Conservation (phyloP, 768 basidiomycete genomes). For the Erythrobasidium yunnanense region DNA sequence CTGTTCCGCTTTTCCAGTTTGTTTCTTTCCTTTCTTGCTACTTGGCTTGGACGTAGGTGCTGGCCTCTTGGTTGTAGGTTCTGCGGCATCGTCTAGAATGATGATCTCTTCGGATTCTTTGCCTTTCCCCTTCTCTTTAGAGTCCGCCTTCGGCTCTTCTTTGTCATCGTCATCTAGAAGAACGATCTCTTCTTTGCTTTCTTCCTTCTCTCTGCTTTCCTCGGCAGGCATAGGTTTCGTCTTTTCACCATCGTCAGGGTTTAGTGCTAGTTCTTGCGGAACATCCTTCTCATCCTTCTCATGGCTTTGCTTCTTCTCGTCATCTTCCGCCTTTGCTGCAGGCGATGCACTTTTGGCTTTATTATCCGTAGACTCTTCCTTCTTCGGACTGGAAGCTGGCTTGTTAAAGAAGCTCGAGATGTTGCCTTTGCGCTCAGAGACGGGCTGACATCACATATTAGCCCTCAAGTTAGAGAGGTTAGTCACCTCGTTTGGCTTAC, state of each 20-base stretch:
- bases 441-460: slow-evolving; percentile 47
- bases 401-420: slow-evolving; percentile 46
- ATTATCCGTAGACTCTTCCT: neutral
- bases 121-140: neutral
- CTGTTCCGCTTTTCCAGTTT: neutral
- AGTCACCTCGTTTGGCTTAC: neutral
- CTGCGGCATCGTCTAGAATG: neutral
- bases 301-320: neutral
- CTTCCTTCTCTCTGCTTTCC: neutral
- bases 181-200: neutral
- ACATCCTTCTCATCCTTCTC: neutral
- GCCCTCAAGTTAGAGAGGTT: neutral
- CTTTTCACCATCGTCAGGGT: slow-evolving; percentile 8
- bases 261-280: neutral
- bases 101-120: neutral
- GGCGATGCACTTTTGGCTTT: neutral
- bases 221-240: neutral
- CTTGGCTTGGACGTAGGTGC: too few relatives aligned
- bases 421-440: slow-evolving; percentile 68
- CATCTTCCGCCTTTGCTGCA: neutral
- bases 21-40: neutral
- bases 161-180: neutral
- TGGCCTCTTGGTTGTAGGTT: neutral
- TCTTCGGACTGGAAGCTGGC: neutral
- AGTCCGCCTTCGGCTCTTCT: neutral